These are phyloP conservation scores for Paramecium tetraurelia DNA, from an alignment of 73 alveolate species.

Conservation along the genomic window DNA sequence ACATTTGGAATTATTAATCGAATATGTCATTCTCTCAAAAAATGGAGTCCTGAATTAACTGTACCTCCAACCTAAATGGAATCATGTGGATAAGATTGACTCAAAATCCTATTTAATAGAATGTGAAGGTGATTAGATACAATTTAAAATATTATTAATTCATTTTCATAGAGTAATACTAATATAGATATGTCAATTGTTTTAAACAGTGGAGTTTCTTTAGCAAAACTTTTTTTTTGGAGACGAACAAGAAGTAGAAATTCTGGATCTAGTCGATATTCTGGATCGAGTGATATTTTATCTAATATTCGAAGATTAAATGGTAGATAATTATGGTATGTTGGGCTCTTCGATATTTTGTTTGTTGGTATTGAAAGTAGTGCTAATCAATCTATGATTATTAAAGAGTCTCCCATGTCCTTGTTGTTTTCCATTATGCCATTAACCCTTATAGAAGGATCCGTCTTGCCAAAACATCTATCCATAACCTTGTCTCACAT, in stretches of 20 bases:
- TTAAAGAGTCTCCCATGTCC: not conserved
- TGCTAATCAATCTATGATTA: not conserved
- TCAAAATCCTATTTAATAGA: not conserved
- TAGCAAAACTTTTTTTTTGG: not conserved
- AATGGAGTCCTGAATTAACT: not conserved
- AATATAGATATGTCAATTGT: not conserved
- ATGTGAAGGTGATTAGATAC: not conserved
- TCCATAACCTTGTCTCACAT: slow-evolving; percentile 15
- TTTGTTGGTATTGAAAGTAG: not conserved
- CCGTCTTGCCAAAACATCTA: slow-evolving; percentile 30
- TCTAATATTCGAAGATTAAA: not conserved
- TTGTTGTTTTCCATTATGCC: not conserved
- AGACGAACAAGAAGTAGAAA: slow-evolving; percentile 9
- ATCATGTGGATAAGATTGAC: not conserved
- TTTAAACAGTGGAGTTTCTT: not conserved
- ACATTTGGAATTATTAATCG: not conserved
- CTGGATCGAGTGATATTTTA: not conserved
- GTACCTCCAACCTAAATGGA: not conserved
- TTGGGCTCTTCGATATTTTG: not conserved
- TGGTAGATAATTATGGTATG: not conserved
- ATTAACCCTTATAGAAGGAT: not conserved
- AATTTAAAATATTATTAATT: no score
- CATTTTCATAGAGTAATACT: not conserved
- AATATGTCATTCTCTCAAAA: not conserved
- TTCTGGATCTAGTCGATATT: not conserved